Base-by-base conservation (phyloP, 2,329 filamentous ascomycete genomes). In the Tolypocladium album region DNA sequence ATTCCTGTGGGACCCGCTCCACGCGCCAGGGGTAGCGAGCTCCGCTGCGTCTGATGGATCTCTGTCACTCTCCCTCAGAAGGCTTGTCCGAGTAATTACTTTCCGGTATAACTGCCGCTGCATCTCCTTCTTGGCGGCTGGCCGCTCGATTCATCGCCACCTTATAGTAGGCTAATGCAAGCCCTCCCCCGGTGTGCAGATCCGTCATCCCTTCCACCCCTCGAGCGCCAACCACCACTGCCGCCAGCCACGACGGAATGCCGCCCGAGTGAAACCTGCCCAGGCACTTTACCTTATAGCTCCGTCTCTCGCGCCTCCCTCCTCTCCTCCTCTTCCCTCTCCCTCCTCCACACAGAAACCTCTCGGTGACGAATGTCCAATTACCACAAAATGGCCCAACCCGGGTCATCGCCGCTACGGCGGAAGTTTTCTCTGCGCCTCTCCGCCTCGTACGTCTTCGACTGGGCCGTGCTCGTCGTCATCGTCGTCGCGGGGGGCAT, bases 381-480 rank as follows among this genome's bases (percentile, higher is more conserved):
- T 56, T 71, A 71, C 60, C 67, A 67, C 57, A 70, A 63, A 63
- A 71, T 71, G 68, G 64, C 64, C 62, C 63, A 63, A 34, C 57
- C 65, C 34, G 64, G 62, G 60, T 60, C 59, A 55, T 58, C 64
- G 36, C 56, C 62, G 55, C 63, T 64, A 53, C 61, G 64, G 57
- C 61, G 63, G 58, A 62, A 64, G 63, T 66, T 74, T 63, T 70
- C 73, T 3, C 58, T 71, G 13, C 66, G 70, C 31, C 67, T 78
- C 50, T 62, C 89, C 55, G 67, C 83, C n/a, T 88, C 87, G 27
- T 92, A 92, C 70, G 72, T 88, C 58, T 74, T 90, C 61, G 89
- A 92, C 75, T 93, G 89, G 89, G 71, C 89, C 24, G 75, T 89
- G 56, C 82, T 89, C 62, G 73, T 88, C 55, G 77, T 72, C 56